These are phyloP conservation scores for Ziziphus jujuba DNA, from an alignment of 306 rosid species.

Conservation along the genomic window DNA sequence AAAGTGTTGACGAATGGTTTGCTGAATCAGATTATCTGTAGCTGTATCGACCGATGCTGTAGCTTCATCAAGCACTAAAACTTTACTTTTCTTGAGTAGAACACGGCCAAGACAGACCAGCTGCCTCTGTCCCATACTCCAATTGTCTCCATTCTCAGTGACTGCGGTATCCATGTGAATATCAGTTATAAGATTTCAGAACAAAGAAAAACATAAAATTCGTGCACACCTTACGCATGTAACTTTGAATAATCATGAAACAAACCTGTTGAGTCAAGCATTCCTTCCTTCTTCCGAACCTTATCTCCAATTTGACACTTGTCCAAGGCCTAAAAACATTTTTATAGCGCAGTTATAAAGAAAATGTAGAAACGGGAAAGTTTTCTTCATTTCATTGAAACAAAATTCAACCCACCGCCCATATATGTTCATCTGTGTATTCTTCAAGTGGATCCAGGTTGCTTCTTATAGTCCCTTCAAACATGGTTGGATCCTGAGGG, in stretches of 20 bases:
- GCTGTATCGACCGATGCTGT: constrained; percentile 90
- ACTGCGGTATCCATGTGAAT: constrained; percentile 41
- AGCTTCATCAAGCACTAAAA: constrained; percentile 89
- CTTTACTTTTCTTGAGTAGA: constrained; percentile 74
- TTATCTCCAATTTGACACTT: constrained; percentile 91
- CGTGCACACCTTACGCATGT: neutral
- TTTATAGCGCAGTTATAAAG: neutral
- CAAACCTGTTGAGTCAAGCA: constrained; percentile 74
- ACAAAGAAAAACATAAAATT: neutral
- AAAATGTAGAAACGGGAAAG: neutral
- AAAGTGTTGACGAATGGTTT: constrained; percentile 66
- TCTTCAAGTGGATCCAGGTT: constrained; percentile 84
- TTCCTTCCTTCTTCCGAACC: constrained; percentile 77
- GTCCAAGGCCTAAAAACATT: constrained; percentile 63
- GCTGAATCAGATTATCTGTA: constrained; percentile 84
- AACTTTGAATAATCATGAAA: constrained; percentile 3
- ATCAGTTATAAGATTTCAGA: constrained; percentile 6
- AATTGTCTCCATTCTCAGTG: constrained; percentile 80
- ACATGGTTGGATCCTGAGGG: constrained; percentile 97
- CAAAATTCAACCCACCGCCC: constrained; percentile 57
- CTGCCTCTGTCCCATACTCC: constrained; percentile 98
- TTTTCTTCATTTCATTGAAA: neutral
- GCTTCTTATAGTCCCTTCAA: constrained; percentile 85
- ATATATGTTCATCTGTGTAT: constrained; percentile 73
- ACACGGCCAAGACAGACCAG: constrained; percentile 87